Evolutionary conservation across 495 filamentous ascomycete genomes (phyloP), one percentile per base, ranked within the genome.

Genomic region (Penicilliopsis zonata): DNA sequence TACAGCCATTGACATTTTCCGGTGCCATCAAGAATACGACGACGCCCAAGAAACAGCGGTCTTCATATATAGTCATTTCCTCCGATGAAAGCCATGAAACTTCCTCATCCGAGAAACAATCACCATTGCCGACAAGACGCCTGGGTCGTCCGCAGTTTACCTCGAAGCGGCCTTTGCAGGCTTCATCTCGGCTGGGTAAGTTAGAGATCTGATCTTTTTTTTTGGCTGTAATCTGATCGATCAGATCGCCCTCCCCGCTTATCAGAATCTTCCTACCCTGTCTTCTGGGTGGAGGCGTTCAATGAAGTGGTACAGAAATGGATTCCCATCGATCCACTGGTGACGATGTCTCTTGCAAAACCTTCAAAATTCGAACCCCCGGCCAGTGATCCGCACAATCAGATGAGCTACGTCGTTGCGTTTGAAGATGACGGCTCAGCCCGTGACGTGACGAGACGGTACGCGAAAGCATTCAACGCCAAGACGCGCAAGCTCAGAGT

Each of bases 281-380:
- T 96, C 4, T 95, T 82, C 49, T 98, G 90, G 90, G 77, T 94
- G 2, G 90, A 98, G 55, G 78, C 82, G 2, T 84, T 92, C 44
- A 82, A 94, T 44, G 61, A 73, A 35, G 80, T 77, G 9, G 63
- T 79, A 18, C 80, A 94, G 48, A 93, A 86, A 65, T 96, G 87
- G 87, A 69, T 93, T 30, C 70, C 85, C 1, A 70, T 90, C 15
- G 92, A 98, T 46, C 80, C 88, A 0, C 47, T 95, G 3, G 82
- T 86, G 18, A 94, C 84, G 2, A 59, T 64, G 23, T 78, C 83
- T 0, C 68, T 86, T 17, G 78, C 70, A 43, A 86, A 81, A 41
- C 73, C 84, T 2, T 66, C 66, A 3, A 76, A 71, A 42, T 65
- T 95, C 20, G 88, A 95, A 44, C 90, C 90, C 0, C 83, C 92